These are phyloP conservation scores for Cordyceps cateniannulata DNA, from an alignment of 2,329 filamentous ascomycete species.

Conservation along the genomic window DNA sequence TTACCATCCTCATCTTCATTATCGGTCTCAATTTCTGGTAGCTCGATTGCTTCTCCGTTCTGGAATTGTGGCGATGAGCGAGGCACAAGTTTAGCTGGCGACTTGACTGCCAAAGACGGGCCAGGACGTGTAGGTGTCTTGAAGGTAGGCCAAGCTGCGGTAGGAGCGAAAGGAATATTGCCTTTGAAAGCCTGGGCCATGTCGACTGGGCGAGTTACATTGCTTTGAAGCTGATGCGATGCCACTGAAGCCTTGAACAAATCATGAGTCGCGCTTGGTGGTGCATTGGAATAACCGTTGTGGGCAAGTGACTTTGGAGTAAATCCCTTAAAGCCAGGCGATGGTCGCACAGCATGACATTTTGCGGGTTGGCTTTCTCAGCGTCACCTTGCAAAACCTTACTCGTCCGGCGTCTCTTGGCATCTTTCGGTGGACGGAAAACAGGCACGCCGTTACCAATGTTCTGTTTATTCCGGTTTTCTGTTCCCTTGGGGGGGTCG, in stretches of 20 bases:
- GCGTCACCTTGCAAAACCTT: constrained; percentile 62
- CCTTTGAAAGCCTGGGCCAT: constrained; percentile 84
- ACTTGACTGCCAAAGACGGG: constrained; percentile 38
- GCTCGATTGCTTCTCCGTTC: constrained; percentile 82
- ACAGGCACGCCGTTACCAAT: too few relatives aligned
- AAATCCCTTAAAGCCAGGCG: constrained; percentile 57
- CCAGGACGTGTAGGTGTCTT: constrained; percentile 63
- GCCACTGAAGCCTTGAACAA: constrained; percentile 62
- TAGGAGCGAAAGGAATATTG: constrained; percentile 83
- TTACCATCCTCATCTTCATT: constrained; percentile 77
- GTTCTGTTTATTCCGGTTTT: too few relatives aligned
- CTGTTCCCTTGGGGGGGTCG: neutral
- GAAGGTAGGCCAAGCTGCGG: constrained; percentile 47
- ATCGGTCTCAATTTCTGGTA: constrained; percentile 94
- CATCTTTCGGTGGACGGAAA: too few relatives aligned
- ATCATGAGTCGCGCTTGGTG: constrained; percentile 46
- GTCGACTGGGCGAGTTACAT: constrained; percentile 64
- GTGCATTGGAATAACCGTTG: constrained; percentile 54
- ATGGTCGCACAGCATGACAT: constrained; percentile 79
- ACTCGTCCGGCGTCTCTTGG: constrained; percentile 73
- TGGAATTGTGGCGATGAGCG: constrained; percentile 78
- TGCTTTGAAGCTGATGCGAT: constrained; percentile 59
- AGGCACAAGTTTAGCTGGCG: constrained; percentile 50
- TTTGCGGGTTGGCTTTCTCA: constrained; percentile 59
- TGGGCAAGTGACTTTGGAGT: constrained; percentile 54